Evolutionary conservation across 2,329 filamentous ascomycete species (phyloP), one percentile per base, ranked within the genome.

Genomic region (Pseudopithomyces chartarum): DNA sequence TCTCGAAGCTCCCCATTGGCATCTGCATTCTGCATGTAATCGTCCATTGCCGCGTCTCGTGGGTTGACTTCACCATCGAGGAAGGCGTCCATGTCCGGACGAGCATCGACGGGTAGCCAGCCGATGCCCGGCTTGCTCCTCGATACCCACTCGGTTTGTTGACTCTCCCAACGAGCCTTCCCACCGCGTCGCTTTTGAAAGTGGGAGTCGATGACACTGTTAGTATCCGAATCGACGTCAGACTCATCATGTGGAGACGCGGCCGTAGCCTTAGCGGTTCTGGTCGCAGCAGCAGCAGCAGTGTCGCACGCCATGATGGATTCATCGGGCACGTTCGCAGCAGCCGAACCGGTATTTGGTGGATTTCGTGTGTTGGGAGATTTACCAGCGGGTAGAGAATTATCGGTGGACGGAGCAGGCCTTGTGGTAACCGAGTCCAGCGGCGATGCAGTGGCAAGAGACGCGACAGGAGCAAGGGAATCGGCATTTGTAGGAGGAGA

Each of bases 21-120:
- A 17, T 75, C 76, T 66, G 90, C 81, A 59, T 92, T 91, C 42
- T 84, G 82, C 66, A 91, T 87, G 64, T 92, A 92, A 66, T 93
- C 90, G 1, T 85, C 83, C 63, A 87, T 76, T 40, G 87, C 79
- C 1, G 66, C 65, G 42, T 69, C 62, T 11, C 56, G 62, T 22
- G 64, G 58, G 38, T 70, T 60, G 1, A 60, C 57, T 10, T 72
- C 36, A 29, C 61, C 64, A 19, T 36, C 52, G 13, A 72, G 40
- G 51, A 68, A 64, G 19, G 58, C 51, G 7, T 66, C 58, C 63
- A 68, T 68, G 36, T 61, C 50, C 4, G 66, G 63, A 15, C 65
- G 66, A 23, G 63, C 57, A 15, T 52, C 29, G 10, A 46, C 53
- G 40, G 71, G 73, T 38, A 70, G 55, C 74, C 74, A 76, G 23